These are phyloP conservation scores for Fusarium sp. DNA, from an alignment of 2,329 filamentous ascomycete genomes.

Conservation along the genomic window DNA sequence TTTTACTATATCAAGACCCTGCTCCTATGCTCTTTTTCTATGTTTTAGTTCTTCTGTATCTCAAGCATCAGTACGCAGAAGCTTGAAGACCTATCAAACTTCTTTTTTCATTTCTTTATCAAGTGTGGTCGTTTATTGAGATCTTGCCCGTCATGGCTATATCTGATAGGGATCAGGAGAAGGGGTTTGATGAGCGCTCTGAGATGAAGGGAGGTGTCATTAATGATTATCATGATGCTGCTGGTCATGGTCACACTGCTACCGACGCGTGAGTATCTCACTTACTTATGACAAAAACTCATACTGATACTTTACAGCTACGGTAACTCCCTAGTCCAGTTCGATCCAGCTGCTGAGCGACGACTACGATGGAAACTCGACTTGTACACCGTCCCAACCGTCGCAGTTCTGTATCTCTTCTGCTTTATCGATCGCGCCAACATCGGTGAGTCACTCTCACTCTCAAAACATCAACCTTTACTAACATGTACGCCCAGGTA, in stretches of 20 bases:
- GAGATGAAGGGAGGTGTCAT: conserved; percentile 36
- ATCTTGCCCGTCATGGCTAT: conserved; percentile 19
- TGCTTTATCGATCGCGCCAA: conserved; percentile 81
- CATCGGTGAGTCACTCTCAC: conserved; percentile 61
- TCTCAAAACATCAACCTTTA: neutral
- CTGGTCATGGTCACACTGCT: conserved; percentile 34
- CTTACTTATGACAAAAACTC: neutral
- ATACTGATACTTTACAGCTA: conserved; percentile 28
- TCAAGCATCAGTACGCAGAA: conserved; percentile 12
- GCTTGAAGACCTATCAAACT: neutral
- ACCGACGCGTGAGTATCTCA: conserved; percentile 38
- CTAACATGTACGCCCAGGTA: conserved; percentile 23
- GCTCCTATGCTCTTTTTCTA: conserved; percentile 1
- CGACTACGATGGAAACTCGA: conserved; percentile 72
- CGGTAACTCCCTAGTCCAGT: conserved; percentile 40
- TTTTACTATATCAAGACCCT: conserved; percentile 31
- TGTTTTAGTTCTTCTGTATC: conserved; percentile 1
- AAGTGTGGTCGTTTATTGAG: neutral
- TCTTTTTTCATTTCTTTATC: neutral
- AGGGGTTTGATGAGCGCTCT: conserved; percentile 33
- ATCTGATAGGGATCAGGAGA: conserved; percentile 38
- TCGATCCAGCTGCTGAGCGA: conserved; percentile 57
- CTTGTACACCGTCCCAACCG: conserved; percentile 70
- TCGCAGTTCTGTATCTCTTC: conserved; percentile 73
- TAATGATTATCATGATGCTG: conserved; percentile 23